Conservation (phyloP, 164 flowering plant genomes). For the Buxus sempervirens region DNA sequence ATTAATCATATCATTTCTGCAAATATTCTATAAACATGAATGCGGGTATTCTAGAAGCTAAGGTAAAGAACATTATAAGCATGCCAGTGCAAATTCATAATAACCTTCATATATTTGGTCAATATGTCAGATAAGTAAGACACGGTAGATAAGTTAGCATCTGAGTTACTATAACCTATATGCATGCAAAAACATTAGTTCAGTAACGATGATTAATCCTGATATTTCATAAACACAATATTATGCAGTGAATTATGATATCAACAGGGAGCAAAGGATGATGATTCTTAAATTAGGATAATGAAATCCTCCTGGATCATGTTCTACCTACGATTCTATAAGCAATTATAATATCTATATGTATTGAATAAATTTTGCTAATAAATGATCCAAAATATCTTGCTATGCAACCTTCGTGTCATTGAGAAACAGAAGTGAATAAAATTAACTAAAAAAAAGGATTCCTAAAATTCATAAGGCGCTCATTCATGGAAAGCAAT, state of each 20-base stretch:
- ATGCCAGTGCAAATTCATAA: neutral
- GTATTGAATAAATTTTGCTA: no score
- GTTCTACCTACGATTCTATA: neutral
- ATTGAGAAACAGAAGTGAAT: no score
- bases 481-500: no score
- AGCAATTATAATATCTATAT: neutral
- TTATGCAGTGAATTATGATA: neutral
- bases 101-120: neutral
- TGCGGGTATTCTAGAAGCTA: neutral
- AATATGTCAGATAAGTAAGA: no score
- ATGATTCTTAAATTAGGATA: neutral
- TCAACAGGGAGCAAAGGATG: neutral
- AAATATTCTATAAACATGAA: no score
- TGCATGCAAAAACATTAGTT: neutral
- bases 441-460: no score
- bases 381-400: no score
- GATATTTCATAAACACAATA: neutral
- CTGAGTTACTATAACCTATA: neutral
- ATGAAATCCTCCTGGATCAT: neutral
- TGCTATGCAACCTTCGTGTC: no score
- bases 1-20: neutral
- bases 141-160: neutral
- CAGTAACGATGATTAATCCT: neutral
- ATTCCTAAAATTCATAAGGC: no score
- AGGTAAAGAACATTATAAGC: neutral